phyloP scores from a whole-genome alignment of 2,329 filamentous ascomycete species.

The Penicillium nordicum region DNA sequence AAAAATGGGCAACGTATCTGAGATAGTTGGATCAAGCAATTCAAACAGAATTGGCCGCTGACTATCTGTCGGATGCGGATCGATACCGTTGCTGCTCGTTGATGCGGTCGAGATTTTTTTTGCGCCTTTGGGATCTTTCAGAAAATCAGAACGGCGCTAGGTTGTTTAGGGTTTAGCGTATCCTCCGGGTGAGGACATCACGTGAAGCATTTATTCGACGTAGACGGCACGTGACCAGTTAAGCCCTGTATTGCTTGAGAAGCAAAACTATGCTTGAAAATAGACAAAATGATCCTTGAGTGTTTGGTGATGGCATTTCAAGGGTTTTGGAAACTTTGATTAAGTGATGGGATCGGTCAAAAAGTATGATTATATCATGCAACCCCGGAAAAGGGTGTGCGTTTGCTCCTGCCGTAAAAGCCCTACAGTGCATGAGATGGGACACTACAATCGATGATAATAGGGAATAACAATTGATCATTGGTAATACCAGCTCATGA shows the following conservation, averaged over 20 bases:
- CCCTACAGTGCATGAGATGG: background rate
- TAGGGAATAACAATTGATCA: background rate
- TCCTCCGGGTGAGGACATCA: conserved; percentile 22
- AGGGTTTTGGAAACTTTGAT: no score
- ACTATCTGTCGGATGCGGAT: conserved; percentile 30
- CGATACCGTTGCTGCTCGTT: conserved; percentile 38
- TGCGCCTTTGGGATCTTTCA: conserved; percentile 39
- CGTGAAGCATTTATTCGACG: conserved; percentile 15
- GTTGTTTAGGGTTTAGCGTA: conserved; percentile 22
- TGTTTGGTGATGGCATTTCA: background rate
- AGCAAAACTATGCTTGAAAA: background rate
- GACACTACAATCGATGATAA: background rate
- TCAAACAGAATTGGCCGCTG: conserved; percentile 24
- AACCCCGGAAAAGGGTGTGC: background rate
- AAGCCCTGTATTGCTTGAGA: conserved; percentile 20
- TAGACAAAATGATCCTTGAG: background rate
- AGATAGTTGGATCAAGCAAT: conserved; percentile 22
- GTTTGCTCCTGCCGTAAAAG: background rate
- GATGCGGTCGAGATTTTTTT: conserved; percentile 41
- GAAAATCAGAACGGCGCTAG: conserved; percentile 40
- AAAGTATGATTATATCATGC: background rate
- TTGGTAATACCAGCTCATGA: background rate
- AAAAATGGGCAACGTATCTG: conserved; percentile 11
- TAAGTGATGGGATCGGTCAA: background rate
- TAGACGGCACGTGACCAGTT: conserved; percentile 30